Percentiles rank a stretch among this genome's conserved stretches.
These are phyloP conservation scores for Apiotrichum montevideense DNA, from an alignment of 1,284 basidiomycete genomes.

Conservation along the genomic window DNA sequence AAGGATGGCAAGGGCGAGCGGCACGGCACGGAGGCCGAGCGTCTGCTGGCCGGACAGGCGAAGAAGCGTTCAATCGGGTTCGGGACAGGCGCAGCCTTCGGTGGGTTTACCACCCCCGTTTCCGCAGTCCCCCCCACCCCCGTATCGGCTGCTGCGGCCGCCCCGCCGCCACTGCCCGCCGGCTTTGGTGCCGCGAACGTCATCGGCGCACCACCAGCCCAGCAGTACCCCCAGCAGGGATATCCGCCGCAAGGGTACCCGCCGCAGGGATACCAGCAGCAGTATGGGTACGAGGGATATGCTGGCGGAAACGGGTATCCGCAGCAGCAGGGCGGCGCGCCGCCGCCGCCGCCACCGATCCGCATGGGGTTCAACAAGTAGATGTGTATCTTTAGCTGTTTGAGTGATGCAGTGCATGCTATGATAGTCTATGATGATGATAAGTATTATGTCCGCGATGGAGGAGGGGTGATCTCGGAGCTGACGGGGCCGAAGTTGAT, in stretches of 20 bases:
- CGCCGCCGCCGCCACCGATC: constrained; percentile 37
- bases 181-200: constrained; percentile 47
- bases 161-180: constrained; percentile 26
- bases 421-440: constrained; percentile 8
- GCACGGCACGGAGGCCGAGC: constrained; percentile 91
- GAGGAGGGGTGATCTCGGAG: constrained; percentile 8
- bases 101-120: constrained; percentile 31
- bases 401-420: constrained; percentile 4
- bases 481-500: constrained; percentile 3
- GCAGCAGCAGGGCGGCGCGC: constrained; percentile 14
- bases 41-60: constrained; percentile 88
- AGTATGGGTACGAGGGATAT: constrained; percentile 15
- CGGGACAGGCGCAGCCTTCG: constrained; percentile 45
- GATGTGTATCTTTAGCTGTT: neutral
- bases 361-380: constrained; percentile 37
- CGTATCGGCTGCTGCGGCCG: constrained; percentile 4
- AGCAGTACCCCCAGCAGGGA: constrained; percentile 10
- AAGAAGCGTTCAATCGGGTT: constrained; percentile 48
- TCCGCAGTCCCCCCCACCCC: constrained; percentile 45
- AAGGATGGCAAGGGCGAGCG: constrained; percentile 98
- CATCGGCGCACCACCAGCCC: constrained; percentile 17
- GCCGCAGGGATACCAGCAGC: constrained; percentile 6
- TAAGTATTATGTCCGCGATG: constrained; percentile 13
- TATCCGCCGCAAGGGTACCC: constrained; percentile 21
- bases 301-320: constrained; percentile 17